Evolutionary conservation across 2,329 filamentous ascomycete species (phyloP).

Genomic region (Teratosphaeria viscida): DNA sequence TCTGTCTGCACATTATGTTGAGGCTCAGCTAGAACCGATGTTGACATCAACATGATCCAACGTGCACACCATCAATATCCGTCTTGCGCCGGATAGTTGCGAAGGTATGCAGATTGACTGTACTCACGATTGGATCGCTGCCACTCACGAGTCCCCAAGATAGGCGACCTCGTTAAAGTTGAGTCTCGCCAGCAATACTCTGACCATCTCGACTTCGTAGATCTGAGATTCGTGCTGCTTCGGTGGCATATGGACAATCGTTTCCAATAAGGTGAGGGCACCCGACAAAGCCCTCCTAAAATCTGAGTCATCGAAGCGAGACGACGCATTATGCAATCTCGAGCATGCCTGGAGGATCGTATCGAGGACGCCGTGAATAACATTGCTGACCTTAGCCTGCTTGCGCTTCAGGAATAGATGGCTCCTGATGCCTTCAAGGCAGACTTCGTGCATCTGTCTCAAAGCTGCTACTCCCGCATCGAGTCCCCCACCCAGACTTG

Average conservation of each 20-base stretch:
- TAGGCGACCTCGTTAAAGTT: slow-evolving; percentile 8
- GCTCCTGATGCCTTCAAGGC: slow-evolving; percentile 19
- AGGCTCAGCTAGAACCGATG: not conserved
- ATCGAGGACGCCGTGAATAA: slow-evolving; percentile 17
- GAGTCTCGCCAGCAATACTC: slow-evolving; percentile 11
- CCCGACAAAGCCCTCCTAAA: slow-evolving; percentile 6
- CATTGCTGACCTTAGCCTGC: slow-evolving; percentile 15
- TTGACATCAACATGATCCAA: not conserved
- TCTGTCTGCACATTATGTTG: not conserved
- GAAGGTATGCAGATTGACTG: too few species aligned
- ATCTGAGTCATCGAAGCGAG: not conserved
- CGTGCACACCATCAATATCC: too few species aligned
- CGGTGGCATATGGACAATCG: slow-evolving; percentile 8
- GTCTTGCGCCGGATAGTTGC: too few species aligned
- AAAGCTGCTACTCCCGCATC: slow-evolving; percentile 8
- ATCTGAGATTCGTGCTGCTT: slow-evolving; percentile 4
- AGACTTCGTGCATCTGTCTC: slow-evolving; percentile 16
- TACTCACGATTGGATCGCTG: not conserved
- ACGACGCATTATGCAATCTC: not conserved
- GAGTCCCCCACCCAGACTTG: not conserved
- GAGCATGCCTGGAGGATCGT: slow-evolving; percentile 13
- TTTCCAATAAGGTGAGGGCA: slow-evolving; percentile 6
- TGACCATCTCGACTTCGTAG: slow-evolving; percentile 10
- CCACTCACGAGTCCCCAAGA: not conserved
- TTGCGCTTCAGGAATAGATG: slow-evolving; percentile 23